These are phyloP conservation scores for Fusarium penzigii DNA, from an alignment of 2,329 filamentous ascomycete species.

Conservation along the genomic window DNA sequence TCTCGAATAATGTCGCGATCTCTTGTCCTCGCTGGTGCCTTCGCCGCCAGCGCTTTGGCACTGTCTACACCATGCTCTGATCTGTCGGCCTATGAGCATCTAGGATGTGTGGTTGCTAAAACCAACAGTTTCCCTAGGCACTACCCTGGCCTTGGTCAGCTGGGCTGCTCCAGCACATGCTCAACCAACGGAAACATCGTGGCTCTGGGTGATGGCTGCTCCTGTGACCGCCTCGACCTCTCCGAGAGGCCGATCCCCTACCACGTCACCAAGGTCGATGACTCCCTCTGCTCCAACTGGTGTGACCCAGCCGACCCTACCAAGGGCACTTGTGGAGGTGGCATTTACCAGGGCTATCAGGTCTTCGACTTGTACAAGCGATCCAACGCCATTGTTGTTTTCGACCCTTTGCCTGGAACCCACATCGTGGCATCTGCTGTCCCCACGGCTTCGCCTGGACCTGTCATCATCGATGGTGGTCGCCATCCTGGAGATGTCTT, in stretches of 20 bases:
- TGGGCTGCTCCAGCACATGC: constrained; percentile 4
- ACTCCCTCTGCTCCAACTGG: constrained; percentile 16
- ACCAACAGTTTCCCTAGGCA: background rate
- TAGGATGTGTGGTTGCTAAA: background rate
- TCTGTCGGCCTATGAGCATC: background rate
- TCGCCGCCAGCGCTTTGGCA: background rate
- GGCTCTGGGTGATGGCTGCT: constrained; percentile 15
- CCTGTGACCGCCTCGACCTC: constrained; percentile 22
- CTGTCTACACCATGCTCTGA: background rate
- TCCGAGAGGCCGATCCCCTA: constrained; percentile 14
- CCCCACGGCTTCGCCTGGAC: constrained; percentile 4
- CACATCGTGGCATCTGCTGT: constrained; percentile 1
- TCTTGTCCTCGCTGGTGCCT: background rate
- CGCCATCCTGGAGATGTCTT: constrained; percentile 18
- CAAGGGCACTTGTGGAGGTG: constrained; percentile 19
- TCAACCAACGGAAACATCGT: constrained; percentile 22
- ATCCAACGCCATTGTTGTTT: constrained; percentile 15
- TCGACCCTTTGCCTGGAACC: constrained; percentile 6
- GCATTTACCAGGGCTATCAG: constrained; percentile 14
- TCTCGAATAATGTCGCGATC: background rate
- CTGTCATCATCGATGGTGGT: constrained; percentile 1
- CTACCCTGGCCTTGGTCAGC: background rate
- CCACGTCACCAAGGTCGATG: constrained; percentile 15
- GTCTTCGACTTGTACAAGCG: constrained; percentile 23
- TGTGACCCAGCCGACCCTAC: constrained; percentile 17